Base-by-base conservation (phyloP, 2,329 filamentous ascomycete species). In the Drechslerella dactyloides region DNA sequence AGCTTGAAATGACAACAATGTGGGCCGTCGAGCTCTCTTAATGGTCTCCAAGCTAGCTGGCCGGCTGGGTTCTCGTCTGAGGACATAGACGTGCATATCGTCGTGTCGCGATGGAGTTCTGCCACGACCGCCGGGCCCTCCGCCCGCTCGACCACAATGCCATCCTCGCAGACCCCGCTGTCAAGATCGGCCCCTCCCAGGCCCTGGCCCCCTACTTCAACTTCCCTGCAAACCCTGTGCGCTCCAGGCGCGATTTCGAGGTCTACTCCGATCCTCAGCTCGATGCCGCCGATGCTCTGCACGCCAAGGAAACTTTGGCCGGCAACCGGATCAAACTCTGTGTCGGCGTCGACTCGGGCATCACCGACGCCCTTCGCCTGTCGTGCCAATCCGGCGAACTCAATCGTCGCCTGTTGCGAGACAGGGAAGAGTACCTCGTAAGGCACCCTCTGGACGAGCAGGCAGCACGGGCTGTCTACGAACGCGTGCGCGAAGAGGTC, bases 301-400 rank as follows among this genome's bases (percentile, higher is more conserved):
- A 64, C 30, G 37, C 53, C 35, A 70, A 70, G 66, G 66, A 70
- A 60, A 55, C 58, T n/a, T 59, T 64, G 59, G 59, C 59, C 60
- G 66, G 53, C 8, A 70, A 70, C 27, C 53, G 44, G 30, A 70
- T 70, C 63, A 70, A 70, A 44, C 66, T 70, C 64, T 70, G 66
- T 33, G 59, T 70, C 35, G 66, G 66, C 15, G 48, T 70, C 42
- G 59, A 70, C 51, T 42, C 46, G 30, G 52, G 59, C 40, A 48
- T 70, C 35, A 70, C 66, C 54, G 54, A 64, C 27, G 10, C 54
- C 11, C 59, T 70, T 64, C 66, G 66, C 58, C 48, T 64, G 59
- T 70, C 66, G 59, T 60, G 59, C 59, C 58, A 63, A 59, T 54
- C 40, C 50, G 66, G 53, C 30, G 48, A 64, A 55, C 59, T 63